phyloP scores from a whole-genome alignment of 192 early-diverging fungal species.

The Linnemannia schmuckeri region DNA sequence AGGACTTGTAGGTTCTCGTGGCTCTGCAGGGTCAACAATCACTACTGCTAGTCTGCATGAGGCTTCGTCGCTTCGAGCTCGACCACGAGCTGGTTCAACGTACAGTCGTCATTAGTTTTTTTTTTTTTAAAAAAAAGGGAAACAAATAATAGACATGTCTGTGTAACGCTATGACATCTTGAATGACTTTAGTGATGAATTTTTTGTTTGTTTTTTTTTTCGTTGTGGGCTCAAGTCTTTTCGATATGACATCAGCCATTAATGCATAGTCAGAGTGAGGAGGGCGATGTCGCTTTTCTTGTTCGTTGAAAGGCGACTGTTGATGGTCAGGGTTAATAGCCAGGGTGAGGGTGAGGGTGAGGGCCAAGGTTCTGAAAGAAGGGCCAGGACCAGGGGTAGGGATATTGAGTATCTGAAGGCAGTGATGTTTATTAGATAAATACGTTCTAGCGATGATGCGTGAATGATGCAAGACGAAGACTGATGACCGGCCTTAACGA shows the following conservation, averaged over 20 bases:
- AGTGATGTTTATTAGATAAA: too few relatives aligned
- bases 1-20: background rate
- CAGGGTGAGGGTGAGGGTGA: background rate
- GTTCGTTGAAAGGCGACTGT: background rate
- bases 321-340: background rate
- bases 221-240: background rate
- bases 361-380: background rate
- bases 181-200: background rate
- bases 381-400: background rate
- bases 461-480: background rate
- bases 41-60: slow-evolving; percentile 17
- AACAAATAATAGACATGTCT: background rate
- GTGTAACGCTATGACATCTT: slow-evolving; percentile 2
- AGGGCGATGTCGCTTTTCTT: too few relatives aligned
- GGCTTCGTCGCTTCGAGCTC: slow-evolving; percentile 13
- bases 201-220: background rate
- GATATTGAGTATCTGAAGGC: too few relatives aligned
- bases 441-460: background rate
- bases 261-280: background rate
- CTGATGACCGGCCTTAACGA: background rate
- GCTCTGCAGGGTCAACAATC: slow-evolving; percentile 10
- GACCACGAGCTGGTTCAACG: background rate
- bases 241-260: background rate
- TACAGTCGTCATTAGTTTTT: slow-evolving; percentile 26
- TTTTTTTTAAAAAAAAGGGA: background rate